phyloP scores from a whole-genome alignment of 768 basidiomycete genomes.

The Calocybe cyanea region DNA sequence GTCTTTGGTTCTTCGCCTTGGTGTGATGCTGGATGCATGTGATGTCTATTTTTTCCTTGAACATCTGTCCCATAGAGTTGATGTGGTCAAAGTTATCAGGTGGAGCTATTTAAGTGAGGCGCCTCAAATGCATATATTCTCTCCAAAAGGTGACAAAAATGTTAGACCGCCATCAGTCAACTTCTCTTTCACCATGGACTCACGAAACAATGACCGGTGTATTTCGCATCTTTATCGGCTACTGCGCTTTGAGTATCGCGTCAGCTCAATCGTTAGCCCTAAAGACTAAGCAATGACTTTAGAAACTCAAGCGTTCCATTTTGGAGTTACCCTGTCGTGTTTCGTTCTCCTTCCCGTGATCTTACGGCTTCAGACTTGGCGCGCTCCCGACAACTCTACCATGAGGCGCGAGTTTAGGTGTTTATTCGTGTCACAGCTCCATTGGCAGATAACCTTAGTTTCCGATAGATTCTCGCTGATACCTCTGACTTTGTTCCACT shows the following conservation, averaged over 20 bases:
- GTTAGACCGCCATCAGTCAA: slow-evolving; percentile 36
- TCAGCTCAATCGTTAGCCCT: not conserved
- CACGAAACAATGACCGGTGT: slow-evolving; percentile 46
- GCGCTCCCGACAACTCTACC: slow-evolving; percentile 36
- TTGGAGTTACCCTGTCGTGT: slow-evolving; percentile 58
- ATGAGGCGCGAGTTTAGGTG: slow-evolving; percentile 64
- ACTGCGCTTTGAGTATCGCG: slow-evolving; percentile 47
- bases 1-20: slow-evolving; percentile 56
- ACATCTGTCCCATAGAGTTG: not conserved
- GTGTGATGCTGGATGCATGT: slow-evolving; percentile 73
- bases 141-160: not conserved
- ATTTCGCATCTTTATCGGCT: slow-evolving; percentile 59
- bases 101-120: slow-evolving; percentile 68
- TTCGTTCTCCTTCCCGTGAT: slow-evolving; percentile 44
- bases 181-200: slow-evolving; percentile 47
- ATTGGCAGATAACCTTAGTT: not conserved
- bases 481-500: slow-evolving; percentile 77
- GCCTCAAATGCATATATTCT: not conserved
- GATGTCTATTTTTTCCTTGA: slow-evolving; percentile 25
- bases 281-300: not conserved
- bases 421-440: not conserved
- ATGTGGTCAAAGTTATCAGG: slow-evolving; percentile 58
- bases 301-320: slow-evolving; percentile 79
- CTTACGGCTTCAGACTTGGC: slow-evolving; percentile 30
- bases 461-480: slow-evolving; percentile 61